Evolutionary conservation across 2,329 filamentous ascomycete genomes (phyloP).

Genomic region (Pleomassaria siparia): DNA sequence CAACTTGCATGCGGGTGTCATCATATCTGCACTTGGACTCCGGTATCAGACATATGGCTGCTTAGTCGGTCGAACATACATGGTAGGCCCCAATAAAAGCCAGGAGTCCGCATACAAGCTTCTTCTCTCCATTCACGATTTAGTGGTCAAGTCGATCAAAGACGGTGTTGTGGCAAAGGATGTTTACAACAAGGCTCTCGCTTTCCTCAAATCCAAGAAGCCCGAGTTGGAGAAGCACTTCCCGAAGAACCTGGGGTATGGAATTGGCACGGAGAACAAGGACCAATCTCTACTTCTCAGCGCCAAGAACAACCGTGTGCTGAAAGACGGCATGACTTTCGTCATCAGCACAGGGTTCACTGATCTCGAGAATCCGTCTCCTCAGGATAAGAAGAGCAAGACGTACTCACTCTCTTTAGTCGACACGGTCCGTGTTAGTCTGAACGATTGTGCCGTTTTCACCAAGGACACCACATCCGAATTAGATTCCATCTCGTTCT

Average conservation of each 20-base stretch:
- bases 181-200: slow-evolving; percentile 83
- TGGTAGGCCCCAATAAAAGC: slow-evolving; percentile 94
- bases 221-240: slow-evolving; percentile 96
- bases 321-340: slow-evolving; percentile 97
- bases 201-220: slow-evolving; percentile 82
- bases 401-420: slow-evolving; percentile 87
- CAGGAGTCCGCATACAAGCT: slow-evolving; percentile 95
- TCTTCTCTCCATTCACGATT: slow-evolving; percentile 77
- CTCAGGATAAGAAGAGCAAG: slow-evolving; percentile 87
- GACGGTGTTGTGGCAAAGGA: slow-evolving; percentile 87
- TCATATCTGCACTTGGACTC: slow-evolving; percentile 87
- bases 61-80: slow-evolving; percentile 86
- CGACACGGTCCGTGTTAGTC: slow-evolving; percentile 87
- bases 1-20: slow-evolving; percentile 85
- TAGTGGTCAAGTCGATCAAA: slow-evolving; percentile 86
- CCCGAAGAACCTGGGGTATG: slow-evolving; percentile 85
- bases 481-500: slow-evolving; percentile 93
- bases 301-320: slow-evolving; percentile 75
- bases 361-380: slow-evolving; percentile 82
- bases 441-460: slow-evolving; percentile 79
- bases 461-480: slow-evolving; percentile 91
- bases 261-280: slow-evolving; percentile 88
- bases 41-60: slow-evolving; percentile 96
- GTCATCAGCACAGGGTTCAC: slow-evolving; percentile 86
- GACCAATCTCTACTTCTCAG: slow-evolving; percentile 83